A percentile compares a stretch with the other conserved stretches of the same genome.
Conservation (phyloP, 2,329 filamentous ascomycete genomes). For the Aspergillus piperis region DNA sequence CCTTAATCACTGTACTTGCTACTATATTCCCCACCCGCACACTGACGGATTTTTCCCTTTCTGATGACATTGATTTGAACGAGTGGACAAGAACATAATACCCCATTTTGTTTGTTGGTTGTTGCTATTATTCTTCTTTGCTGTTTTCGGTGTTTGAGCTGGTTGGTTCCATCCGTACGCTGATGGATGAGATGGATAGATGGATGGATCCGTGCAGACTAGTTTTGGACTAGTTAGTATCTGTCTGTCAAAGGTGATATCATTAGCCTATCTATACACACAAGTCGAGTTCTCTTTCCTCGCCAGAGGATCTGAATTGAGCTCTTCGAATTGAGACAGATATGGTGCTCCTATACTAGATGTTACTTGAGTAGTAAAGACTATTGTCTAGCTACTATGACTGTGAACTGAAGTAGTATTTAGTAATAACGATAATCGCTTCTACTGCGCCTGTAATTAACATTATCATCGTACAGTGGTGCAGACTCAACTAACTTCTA, state of each 20-base stretch:
- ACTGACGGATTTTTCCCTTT: not conserved
- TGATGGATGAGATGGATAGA: not conserved
- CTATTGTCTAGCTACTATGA: too few relatives aligned
- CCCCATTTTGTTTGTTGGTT: conserved; percentile 4
- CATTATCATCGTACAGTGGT: too few relatives aligned
- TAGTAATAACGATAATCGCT: too few relatives aligned
- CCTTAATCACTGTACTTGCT: not conserved
- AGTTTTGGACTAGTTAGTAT: not conserved
- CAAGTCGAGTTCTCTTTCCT: not conserved
- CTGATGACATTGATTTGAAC: not conserved
- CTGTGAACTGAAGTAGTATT: too few relatives aligned
- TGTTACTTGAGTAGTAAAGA: too few relatives aligned
- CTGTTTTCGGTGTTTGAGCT: not conserved
- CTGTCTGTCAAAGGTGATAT: not conserved
- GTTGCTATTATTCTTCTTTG: not conserved
- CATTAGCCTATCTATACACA: not conserved
- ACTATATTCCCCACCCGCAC: not conserved
- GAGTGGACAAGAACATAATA: conserved; percentile 8
- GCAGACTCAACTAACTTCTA: too few relatives aligned
- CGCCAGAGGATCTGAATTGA: not conserved
- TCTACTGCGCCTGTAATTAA: too few relatives aligned
- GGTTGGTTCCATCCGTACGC: too few relatives aligned
- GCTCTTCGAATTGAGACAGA: not conserved
- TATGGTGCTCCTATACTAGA: too few relatives aligned
- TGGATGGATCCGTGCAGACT: not conserved